Percentiles rank a stretch among this genome's conserved stretches.
Conservation (phyloP, 2,329 filamentous ascomycete species). For the Orbilia blumenaviensis region DNA sequence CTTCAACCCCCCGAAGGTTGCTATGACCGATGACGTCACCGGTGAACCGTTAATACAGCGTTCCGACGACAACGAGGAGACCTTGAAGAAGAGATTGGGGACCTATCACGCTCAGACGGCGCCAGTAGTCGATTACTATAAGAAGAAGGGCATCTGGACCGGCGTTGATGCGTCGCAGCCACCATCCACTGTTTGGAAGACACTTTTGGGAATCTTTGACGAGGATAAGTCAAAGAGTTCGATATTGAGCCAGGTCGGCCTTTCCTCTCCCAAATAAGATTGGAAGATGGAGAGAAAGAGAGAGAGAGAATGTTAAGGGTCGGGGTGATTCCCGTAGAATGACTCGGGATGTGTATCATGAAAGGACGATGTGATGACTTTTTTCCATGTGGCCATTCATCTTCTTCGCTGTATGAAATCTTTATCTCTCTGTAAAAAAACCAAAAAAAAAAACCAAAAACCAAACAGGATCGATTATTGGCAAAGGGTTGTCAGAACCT, state of each 20-base stretch:
- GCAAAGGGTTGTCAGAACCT: conserved; percentile 21
- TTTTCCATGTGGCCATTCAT: conserved; percentile 23
- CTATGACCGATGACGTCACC: conserved; percentile 96
- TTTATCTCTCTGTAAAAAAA: conserved; percentile 40
- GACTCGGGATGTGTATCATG: conserved; percentile 9
- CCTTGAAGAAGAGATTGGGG: conserved; percentile 89
- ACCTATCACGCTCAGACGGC: conserved; percentile 95
- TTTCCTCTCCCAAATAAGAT: conserved; percentile 50
- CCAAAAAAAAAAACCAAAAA: conserved; percentile 5
- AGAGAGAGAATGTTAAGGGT: neutral
- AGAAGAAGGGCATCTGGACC: conserved; percentile 96
- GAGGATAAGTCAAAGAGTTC: conserved; percentile 59
- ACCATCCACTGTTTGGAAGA: conserved; percentile 95
- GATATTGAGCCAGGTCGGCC: conserved; percentile 54
- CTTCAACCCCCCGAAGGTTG: conserved; percentile 95
- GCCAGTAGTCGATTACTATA: conserved; percentile 95
- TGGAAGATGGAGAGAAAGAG: neutral
- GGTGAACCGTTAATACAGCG: conserved; percentile 96
- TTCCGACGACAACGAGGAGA: conserved; percentile 95
- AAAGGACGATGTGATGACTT: conserved; percentile 30
- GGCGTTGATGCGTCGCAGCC: conserved; percentile 95
- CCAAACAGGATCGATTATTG: too few relatives aligned
- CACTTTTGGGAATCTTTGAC: conserved; percentile 83
- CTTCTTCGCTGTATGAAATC: conserved; percentile 47
- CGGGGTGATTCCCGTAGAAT: neutral